phyloP scores from a whole-genome alignment of 2,329 filamentous ascomycete genomes.

The Fusarium buxicola region DNA sequence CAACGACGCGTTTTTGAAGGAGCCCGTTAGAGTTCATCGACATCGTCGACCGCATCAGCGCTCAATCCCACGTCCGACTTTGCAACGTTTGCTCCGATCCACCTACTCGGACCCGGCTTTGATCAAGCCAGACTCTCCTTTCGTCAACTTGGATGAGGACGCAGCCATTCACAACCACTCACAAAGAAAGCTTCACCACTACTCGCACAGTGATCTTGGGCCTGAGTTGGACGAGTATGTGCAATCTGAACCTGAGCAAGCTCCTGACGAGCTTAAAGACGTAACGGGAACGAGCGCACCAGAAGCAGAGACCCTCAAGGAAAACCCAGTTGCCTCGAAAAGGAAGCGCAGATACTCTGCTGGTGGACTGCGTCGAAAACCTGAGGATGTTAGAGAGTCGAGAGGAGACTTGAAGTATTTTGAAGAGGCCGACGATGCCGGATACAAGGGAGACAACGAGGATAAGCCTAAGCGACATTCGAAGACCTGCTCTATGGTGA shows the following conservation, averaged over 20 bases:
- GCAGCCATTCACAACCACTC: background rate
- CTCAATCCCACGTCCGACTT: slow-evolving; percentile 66
- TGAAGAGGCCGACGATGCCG: slow-evolving; percentile 88
- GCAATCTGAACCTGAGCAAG: slow-evolving; percentile 49
- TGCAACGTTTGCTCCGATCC: slow-evolving; percentile 59
- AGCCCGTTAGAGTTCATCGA: slow-evolving; percentile 83
- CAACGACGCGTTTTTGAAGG: slow-evolving; percentile 89
- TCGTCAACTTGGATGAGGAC: slow-evolving; percentile 17
- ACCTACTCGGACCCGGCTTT: slow-evolving; percentile 60
- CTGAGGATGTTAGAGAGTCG: slow-evolving; percentile 75
- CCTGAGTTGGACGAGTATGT: slow-evolving; percentile 43
- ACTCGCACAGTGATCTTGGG: slow-evolving; percentile 52
- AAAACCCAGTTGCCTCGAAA: slow-evolving; percentile 54
- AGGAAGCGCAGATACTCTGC: slow-evolving; percentile 85
- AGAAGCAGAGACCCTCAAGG: slow-evolving; percentile 67
- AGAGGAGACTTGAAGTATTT: slow-evolving; percentile 89
- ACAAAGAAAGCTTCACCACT: slow-evolving; percentile 30
- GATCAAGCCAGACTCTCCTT: slow-evolving; percentile 31
- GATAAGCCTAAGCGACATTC: slow-evolving; percentile 27
- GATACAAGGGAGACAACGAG: slow-evolving; percentile 73
- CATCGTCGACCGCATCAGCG: slow-evolving; percentile 78
- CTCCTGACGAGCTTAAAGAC: slow-evolving; percentile 59
- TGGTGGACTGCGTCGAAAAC: slow-evolving; percentile 80
- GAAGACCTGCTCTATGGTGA: slow-evolving; percentile 2
- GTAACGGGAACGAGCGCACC: slow-evolving; percentile 74